Conservation (phyloP, 2,329 filamentous ascomycete species). For the Pyrenophora graminea region DNA sequence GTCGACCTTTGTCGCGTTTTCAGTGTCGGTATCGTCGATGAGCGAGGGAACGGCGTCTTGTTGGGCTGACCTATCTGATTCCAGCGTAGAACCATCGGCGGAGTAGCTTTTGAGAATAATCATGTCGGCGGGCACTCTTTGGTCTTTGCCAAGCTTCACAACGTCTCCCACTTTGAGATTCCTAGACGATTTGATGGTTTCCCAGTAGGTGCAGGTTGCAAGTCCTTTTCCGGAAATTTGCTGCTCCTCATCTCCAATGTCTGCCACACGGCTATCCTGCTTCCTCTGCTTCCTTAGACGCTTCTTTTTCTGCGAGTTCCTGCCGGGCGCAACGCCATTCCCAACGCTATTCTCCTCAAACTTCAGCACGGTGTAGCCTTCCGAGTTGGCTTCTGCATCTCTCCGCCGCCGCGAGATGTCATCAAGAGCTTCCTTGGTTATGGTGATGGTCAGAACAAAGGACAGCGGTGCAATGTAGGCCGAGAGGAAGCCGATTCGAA, state of each 20-base stretch:
- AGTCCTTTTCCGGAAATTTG: conserved; percentile 37
- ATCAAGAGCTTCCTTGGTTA: conserved; percentile 94
- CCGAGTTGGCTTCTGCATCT: conserved; percentile 92
- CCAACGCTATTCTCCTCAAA: conserved; percentile 64
- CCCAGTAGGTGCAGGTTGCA: conserved; percentile 59
- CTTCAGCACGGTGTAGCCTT: conserved; percentile 77
- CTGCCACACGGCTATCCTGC: conserved; percentile 57
- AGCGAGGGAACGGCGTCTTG: conserved; percentile 18
- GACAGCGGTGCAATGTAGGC: conserved; percentile 92
- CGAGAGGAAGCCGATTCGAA: conserved; percentile 91
- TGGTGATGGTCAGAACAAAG: conserved; percentile 88
- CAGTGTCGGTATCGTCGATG: conserved; percentile 25
- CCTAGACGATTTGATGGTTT: conserved; percentile 78
- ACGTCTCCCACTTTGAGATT: conserved; percentile 94
- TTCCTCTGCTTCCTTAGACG: conserved; percentile 41
- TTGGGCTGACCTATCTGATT: conserved; percentile 3
- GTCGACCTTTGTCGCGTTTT: conserved; percentile 21
- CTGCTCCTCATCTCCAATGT: conserved; percentile 72
- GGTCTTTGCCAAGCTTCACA: conserved; percentile 88
- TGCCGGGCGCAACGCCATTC: conserved; percentile 40
- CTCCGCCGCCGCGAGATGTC: conserved; percentile 84
- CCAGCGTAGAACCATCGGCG: conserved; percentile 22
- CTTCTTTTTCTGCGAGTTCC: conserved; percentile 35
- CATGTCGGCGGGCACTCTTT: conserved; percentile 91
- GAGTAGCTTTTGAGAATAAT: conserved; percentile 84